Base-by-base conservation (phyloP, 2,329 filamentous ascomycete genomes). In the Aspergillus sp. region DNA sequence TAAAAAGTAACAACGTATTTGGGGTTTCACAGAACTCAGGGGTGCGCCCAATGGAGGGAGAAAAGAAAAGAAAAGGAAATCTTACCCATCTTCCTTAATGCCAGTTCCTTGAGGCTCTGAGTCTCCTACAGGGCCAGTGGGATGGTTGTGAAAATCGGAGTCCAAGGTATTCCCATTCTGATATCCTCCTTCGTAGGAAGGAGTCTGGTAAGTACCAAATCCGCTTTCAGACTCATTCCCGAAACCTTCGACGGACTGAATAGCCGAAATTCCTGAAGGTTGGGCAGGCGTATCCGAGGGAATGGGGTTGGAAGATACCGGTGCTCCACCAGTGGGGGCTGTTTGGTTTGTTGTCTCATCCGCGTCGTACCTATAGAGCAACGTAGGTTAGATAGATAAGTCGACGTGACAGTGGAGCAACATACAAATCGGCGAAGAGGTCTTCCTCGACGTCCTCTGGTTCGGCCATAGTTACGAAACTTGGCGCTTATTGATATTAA, bases 51-150 rank as follows among this genome's bases (percentile, higher is more conserved):
- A 22, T 40, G 15, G 27, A 30, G 40, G 22, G 44, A 46, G 30
- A 15, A 40, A 15, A 37, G 39, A 12, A 27, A 42, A 24, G 44
- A 46, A 34, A 30, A 40, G 19, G 27, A 27, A 12, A n/a, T 86
- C 91, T 93, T 87, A 96, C 91, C 91, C 91, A 73, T 96, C 91
- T 85, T 96, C 91, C 77, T 96, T 96, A 57, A 93, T 90, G 49
- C 75, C 76, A 22, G 75, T 78, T 46, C 72, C 73, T 47, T 75
- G 73, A 50, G 64, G 67, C 44, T 74, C 74, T 27, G 68, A 51
- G 34, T 77, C 73, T 34, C 59, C 64, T 48, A 63, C 63, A 52
- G 66, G 60, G 56, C 61, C 53, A 24, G 59, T 56, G 27, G 61
- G 56, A 53, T 61, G 56, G 52, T 57, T 61, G 27, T 60, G 58